Percentiles rank a stretch among this genome's conserved stretches.
Evolutionary conservation across 2,329 filamentous ascomycete genomes (phyloP).

Genomic region (Pyricularia sp.): DNA sequence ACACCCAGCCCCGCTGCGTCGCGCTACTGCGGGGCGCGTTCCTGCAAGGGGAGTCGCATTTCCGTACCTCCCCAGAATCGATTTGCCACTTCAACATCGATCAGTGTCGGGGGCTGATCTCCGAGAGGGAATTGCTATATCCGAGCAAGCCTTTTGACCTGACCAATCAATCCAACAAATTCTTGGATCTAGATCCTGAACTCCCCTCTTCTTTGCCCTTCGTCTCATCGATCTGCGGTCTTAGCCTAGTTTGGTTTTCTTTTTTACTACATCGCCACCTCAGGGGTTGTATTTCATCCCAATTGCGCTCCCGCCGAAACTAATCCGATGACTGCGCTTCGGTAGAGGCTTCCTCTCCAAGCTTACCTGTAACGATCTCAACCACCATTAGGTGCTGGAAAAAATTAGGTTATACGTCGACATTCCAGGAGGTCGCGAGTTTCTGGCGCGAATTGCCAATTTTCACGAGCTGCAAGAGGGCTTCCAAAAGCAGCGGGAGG

Average conservation of each 20-base stretch:
- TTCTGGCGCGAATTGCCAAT: neutral
- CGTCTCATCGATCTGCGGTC: neutral
- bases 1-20: neutral
- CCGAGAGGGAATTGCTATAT: neutral
- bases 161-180: neutral
- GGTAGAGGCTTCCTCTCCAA: neutral
- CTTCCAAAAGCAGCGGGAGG: neutral
- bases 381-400: neutral
- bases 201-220: neutral
- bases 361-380: neutral
- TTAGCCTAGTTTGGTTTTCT: neutral
- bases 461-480: neutral
- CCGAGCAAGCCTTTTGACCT: neutral
- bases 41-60: neutral
- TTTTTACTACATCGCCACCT: neutral
- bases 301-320: neutral
- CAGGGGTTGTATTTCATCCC: neutral
- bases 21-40: neutral
- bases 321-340: neutral
- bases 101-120: neutral
- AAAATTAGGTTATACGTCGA: neutral
- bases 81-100: neutral
- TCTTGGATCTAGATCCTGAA: neutral
- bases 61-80: neutral
- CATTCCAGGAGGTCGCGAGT: neutral